These are phyloP conservation scores for Discostella pseudostelligera DNA, from an alignment of 108 stramenopile species.

Conservation along the genomic window DNA sequence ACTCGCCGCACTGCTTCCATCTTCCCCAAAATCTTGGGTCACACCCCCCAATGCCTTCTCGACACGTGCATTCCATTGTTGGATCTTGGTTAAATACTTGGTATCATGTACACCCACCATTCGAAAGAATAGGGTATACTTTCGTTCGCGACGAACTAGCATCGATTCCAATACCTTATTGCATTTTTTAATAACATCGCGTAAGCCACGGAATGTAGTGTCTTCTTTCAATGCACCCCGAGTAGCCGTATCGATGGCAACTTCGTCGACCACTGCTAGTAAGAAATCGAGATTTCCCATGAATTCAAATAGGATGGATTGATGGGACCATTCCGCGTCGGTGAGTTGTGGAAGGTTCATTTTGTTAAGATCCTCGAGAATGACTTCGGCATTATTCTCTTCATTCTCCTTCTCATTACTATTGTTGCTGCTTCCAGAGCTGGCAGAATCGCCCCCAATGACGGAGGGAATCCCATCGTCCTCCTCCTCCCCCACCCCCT, in stretches of 20 bases:
- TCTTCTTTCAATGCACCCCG: slow-evolving; percentile 86
- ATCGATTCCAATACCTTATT: slow-evolving; percentile 82
- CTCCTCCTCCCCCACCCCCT: slow-evolving; percentile 16
- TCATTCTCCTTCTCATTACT: neutral
- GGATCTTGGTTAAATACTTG: slow-evolving; percentile 66
- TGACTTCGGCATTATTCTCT: neutral
- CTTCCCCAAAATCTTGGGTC: slow-evolving; percentile 35
- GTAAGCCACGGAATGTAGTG: slow-evolving; percentile 74
- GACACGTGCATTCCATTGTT: slow-evolving; percentile 73
- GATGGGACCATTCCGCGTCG: slow-evolving; percentile 46
- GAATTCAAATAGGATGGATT: slow-evolving; percentile 71
- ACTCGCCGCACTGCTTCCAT: slow-evolving; percentile 5
- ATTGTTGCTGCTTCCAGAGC: neutral
- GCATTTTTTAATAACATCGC: slow-evolving; percentile 87
- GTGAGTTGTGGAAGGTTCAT: neutral
- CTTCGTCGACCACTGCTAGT: slow-evolving; percentile 80
- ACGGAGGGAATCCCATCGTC: neutral
- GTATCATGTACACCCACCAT: slow-evolving; percentile 57
- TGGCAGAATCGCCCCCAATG: slow-evolving; percentile 1
- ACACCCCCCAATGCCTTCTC: slow-evolving; percentile 84
- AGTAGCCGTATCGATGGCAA: slow-evolving; percentile 82
- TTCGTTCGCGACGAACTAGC: slow-evolving; percentile 73
- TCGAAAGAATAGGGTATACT: slow-evolving; percentile 80
- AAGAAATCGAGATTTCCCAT: slow-evolving; percentile 83
- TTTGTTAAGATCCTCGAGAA: too few species aligned